Base-by-base conservation (phyloP, 2,329 filamentous ascomycete genomes). In the Paraphoma chrysanthemicola region DNA sequence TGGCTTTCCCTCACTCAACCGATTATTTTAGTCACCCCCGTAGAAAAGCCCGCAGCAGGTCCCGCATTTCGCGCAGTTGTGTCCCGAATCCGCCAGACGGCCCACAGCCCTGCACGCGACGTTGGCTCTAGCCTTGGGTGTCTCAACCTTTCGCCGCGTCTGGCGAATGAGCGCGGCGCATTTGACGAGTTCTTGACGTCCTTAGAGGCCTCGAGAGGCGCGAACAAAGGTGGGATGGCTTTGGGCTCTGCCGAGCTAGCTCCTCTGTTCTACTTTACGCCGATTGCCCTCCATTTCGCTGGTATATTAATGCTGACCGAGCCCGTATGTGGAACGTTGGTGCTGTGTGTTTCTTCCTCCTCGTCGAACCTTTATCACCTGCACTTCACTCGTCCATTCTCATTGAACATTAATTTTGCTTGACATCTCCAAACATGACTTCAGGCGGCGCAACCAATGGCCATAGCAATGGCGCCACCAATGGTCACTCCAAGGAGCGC, bases 241-340 rank as follows among this genome's bases (percentile, higher is more conserved):
- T 64, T 71, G 65, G 64, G 64, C 69, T 67, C 57, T 62, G 59
- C 57, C 69, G 67, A 61, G 61, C 67, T 71, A 71, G 67, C 57
- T 66, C 63, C 58, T 63, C 51, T 63, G 61, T 60, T 59, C 18
- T 69, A 67, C 66, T 69, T 69, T 74, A 66, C 64, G 57, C 68
- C 72, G 64, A 68, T 64, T 66, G 60, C 66, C 58, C 29, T 70
- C 70, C 67, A 68, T 69, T 59, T 68, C 64, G 68, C 65, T 64
- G 56, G 51, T 74, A 75, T 75, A 75, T 75, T 76, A 77, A 75
- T 66, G 68, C 72, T 75, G 71, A 67, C 71, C 70, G 63, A 66
- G 57, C 60, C 69, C 66, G 56, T 61, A 55, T 54, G 47, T 57
- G 56, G 41, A 51, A 23, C 49, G 4, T 43, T 52, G 31, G 51